Percentiles rank a stretch among this genome's conserved stretches.
These are phyloP conservation scores for Psilocybe cyanescens DNA, from an alignment of 768 basidiomycete species.

Conservation along the genomic window DNA sequence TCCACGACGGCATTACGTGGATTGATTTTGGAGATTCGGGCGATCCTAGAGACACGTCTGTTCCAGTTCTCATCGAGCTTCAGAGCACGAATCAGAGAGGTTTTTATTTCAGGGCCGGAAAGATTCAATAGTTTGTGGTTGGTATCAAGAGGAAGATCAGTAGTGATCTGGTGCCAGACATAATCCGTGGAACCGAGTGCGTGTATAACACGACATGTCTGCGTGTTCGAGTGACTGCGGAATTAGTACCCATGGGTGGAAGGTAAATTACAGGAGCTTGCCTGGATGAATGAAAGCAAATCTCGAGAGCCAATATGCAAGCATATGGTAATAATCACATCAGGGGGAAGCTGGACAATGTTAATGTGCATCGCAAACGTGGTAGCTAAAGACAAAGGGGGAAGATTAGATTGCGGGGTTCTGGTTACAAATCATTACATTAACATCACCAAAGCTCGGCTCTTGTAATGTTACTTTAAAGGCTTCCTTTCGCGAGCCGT, in stretches of 20 bases:
- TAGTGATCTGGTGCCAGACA: constrained; percentile 54
- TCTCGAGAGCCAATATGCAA: constrained; percentile 34
- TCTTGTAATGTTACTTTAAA: constrained; percentile 14
- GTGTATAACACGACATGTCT: constrained; percentile 59
- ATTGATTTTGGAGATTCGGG: constrained; percentile 38
- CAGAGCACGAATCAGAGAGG: constrained; percentile 44
- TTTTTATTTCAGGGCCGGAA: constrained; percentile 43
- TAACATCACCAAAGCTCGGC: constrained; percentile 10
- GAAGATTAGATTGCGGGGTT: constrained; percentile 12
- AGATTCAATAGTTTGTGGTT: constrained; percentile 35
- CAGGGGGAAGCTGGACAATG: constrained; percentile 14
- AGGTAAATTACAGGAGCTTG: constrained; percentile 21
- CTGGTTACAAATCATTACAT: constrained; percentile 7
- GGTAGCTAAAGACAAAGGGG: constrained; percentile 1
- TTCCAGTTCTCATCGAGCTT: constrained; percentile 57
- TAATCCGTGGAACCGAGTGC: constrained; percentile 54
- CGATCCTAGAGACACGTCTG: constrained; percentile 36
- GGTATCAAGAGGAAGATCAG: constrained; percentile 51
- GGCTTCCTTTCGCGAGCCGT: constrained; percentile 25
- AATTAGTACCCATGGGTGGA: constrained; percentile 1
- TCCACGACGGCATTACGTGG: constrained; percentile 43
- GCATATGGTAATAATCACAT: constrained; percentile 19
- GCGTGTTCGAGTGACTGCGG: constrained; percentile 15
- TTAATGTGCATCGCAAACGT: constrained; percentile 8
- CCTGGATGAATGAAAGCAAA: constrained; percentile 54